A percentile compares a stretch with the other conserved stretches of the same genome.
Conservation (phyloP, 169 alveolate species). For the Plasmodium falciparum region DNA sequence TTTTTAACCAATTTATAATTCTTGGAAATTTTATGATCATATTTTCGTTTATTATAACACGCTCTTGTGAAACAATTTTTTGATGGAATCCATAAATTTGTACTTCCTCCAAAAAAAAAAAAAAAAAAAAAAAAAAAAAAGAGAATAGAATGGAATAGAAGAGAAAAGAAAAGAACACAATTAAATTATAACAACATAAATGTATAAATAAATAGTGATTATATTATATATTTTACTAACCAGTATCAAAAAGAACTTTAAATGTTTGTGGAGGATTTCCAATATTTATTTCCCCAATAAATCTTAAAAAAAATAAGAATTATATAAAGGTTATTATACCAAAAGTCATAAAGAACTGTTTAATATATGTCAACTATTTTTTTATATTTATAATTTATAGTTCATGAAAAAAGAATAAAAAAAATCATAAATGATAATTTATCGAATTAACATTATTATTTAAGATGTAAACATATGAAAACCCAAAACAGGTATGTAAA, state of each 20-base stretch:
- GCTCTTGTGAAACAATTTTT: conserved; percentile 77
- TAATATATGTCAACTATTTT: too few species aligned
- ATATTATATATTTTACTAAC: conserved; percentile 28
- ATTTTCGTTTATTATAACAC: conserved; percentile 76
- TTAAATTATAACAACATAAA: background rate
- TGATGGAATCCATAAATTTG: conserved; percentile 88
- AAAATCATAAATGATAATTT: too few species aligned
- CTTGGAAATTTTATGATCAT: conserved; percentile 68
- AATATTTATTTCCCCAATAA: conserved; percentile 76
- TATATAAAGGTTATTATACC: background rate
- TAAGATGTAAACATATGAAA: too few species aligned
- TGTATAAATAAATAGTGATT: background rate
- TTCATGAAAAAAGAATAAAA: too few species aligned
- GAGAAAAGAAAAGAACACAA: background rate
- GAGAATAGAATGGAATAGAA: too few species aligned
- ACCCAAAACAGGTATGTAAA: too few species aligned
- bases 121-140: too few species aligned
- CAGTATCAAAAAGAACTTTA: conserved; percentile 85
- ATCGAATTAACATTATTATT: too few species aligned
- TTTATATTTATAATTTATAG: too few species aligned
- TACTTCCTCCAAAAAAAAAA: conserved; percentile 76
- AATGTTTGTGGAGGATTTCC: conserved; percentile 87
- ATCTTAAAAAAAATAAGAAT: conserved; percentile 22
- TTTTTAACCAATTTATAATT: conserved; percentile 38
- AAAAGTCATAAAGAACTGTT: too few species aligned